Percentiles rank a stretch among this genome's conserved stretches.
These are phyloP conservation scores for Wickerhamomyces pijperi DNA, from an alignment of 805 yeast species.

Conservation along the genomic window DNA sequence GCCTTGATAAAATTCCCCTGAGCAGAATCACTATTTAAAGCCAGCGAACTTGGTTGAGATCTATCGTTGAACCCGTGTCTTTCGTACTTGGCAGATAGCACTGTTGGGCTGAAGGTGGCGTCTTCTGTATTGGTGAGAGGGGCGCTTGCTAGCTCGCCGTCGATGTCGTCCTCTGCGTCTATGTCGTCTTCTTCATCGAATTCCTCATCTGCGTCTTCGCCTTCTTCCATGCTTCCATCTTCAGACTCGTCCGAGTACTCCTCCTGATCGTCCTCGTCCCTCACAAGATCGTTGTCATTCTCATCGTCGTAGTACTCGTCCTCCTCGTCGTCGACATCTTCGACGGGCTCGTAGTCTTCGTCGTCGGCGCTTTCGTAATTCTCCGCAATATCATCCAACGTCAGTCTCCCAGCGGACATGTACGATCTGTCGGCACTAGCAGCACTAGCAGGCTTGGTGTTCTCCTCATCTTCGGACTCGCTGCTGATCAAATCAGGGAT, in stretches of 20 bases:
- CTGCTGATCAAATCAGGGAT: constrained; percentile 49
- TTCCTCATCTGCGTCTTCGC: constrained; percentile 13
- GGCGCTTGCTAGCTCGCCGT: constrained; percentile 21
- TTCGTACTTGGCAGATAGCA: not conserved
- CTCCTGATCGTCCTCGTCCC: constrained; percentile 14
- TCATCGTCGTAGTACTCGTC: constrained; percentile 18
- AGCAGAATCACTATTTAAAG: constrained; percentile 9
- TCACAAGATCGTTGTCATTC: constrained; percentile 21
- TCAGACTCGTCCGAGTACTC: constrained; percentile 14
- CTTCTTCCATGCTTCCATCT: constrained; percentile 8
- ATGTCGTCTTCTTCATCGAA: constrained; percentile 17
- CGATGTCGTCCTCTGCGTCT: constrained; percentile 19
- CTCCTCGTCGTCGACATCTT: constrained; percentile 12
- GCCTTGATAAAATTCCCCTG: constrained; percentile 15
- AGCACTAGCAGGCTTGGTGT: constrained; percentile 6
- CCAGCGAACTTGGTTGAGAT: constrained; percentile 9
- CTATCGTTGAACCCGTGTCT: constrained; percentile 5
- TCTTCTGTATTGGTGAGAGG: constrained; percentile 1
- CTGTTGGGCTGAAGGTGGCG: not conserved
- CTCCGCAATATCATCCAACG: constrained; percentile 11
- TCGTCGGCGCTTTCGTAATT: constrained; percentile 12
- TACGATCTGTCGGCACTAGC: constrained; percentile 2
- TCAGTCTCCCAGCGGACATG: constrained; percentile 7
- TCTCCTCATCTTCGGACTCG: constrained; percentile 34
- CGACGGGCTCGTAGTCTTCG: constrained; percentile 13